Evolutionary conservation across 176 grass and related monocot genomes (phyloP).

Genomic region (Dendrocalamus sinicus): DNA sequence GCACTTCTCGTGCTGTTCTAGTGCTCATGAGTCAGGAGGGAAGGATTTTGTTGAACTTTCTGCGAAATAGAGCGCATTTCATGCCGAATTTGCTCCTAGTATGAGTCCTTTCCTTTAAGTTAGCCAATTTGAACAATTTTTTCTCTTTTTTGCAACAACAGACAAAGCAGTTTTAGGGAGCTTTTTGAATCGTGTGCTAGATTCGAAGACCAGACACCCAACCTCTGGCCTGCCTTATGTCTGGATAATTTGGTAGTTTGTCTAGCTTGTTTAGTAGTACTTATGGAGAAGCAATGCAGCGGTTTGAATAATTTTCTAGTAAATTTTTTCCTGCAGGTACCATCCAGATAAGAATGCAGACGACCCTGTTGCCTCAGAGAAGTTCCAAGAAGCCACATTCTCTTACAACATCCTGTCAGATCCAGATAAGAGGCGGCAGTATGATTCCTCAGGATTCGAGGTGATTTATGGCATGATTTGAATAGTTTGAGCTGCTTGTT

Average conservation of each 20-base stretch:
- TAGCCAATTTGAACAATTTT: neutral
- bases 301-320: constrained; percentile 10
- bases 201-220: constrained; percentile 8
- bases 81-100: neutral
- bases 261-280: constrained; percentile 1
- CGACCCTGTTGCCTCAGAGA: constrained; percentile 82
- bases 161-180: neutral
- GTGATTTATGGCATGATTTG: constrained; percentile 43
- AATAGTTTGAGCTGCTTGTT: constrained; percentile 12
- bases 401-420: constrained; percentile 98
- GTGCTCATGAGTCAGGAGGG: neutral
- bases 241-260: constrained; percentile 7
- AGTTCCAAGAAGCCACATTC: constrained; percentile 97
- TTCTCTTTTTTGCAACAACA: neutral
- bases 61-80: neutral
- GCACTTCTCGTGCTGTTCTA: neutral
- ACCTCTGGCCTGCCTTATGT: neutral
- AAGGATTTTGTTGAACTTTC: constrained; percentile 7
- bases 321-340: constrained; percentile 53
- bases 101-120: neutral
- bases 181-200: constrained; percentile 30
- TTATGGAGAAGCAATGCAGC: neutral
- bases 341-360: constrained; percentile 99
- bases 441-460: constrained; percentile 92
- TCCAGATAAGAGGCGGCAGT: constrained; percentile 87